These are phyloP conservation scores for Ochromonas danica DNA, from an alignment of 108 stramenopile genomes.

Conservation along the genomic window DNA sequence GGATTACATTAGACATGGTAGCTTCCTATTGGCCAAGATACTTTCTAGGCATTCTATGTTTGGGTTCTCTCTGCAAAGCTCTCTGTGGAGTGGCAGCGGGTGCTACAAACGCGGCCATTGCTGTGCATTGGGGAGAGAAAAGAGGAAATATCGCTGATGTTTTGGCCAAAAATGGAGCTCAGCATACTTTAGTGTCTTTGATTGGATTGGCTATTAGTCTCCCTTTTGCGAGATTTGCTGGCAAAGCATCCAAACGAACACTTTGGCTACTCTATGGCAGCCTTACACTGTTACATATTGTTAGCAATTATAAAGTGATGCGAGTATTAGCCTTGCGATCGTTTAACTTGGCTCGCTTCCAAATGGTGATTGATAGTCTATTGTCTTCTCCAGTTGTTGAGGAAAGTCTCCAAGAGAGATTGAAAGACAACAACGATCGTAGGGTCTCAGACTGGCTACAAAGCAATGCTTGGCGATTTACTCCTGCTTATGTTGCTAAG, in stretches of 20 bases:
- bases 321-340: conserved; percentile 15
- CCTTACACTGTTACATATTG: conserved; percentile 43
- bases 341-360: neutral
- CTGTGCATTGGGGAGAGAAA: conserved; percentile 50
- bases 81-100: conserved; percentile 53
- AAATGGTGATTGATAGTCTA: neutral
- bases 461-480: no score
- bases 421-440: no score
- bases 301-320: conserved; percentile 52
- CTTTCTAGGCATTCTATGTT: conserved; percentile 43
- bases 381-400: neutral
- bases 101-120: conserved; percentile 47
- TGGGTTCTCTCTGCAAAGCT: conserved; percentile 52
- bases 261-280: conserved; percentile 41
- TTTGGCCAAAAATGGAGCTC: conserved; percentile 49
- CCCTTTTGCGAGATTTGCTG: conserved; percentile 43
- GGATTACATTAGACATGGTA: conserved; percentile 55
- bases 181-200: conserved; percentile 47
- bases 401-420: no score
- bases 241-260: conserved; percentile 31
- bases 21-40: conserved; percentile 35
- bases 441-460: no score
- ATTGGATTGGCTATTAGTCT: conserved; percentile 42
- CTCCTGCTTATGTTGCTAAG: neutral
- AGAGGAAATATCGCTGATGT: conserved; percentile 48